These are phyloP conservation scores for Alternaria solani DNA, from an alignment of 2,329 filamentous ascomycete genomes.

Conservation along the genomic window DNA sequence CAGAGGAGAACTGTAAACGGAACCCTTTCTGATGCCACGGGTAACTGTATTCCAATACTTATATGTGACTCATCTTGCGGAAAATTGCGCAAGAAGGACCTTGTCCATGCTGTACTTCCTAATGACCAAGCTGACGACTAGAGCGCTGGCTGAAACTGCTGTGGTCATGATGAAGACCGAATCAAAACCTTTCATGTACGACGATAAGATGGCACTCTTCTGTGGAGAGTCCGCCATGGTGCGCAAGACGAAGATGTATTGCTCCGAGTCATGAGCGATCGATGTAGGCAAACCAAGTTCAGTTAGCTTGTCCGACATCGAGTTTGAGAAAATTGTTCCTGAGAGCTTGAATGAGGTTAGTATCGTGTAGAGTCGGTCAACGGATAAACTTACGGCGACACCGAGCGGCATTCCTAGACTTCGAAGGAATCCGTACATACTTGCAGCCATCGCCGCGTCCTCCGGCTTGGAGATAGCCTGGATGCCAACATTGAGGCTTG, in stretches of 20 bases:
- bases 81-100: slow-evolving; percentile 30
- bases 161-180: slow-evolving; percentile 37
- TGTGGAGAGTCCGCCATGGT: slow-evolving; percentile 24
- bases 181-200: slow-evolving; percentile 39
- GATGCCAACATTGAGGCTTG: slow-evolving; percentile 50
- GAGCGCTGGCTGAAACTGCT: slow-evolving; percentile 31
- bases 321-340: slow-evolving; percentile 53
- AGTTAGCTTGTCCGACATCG: slow-evolving; percentile 44
- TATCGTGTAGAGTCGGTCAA: not conserved
- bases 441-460: slow-evolving; percentile 46
- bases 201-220: slow-evolving; percentile 29
- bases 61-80: slow-evolving; percentile 22
- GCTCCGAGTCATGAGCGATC: slow-evolving; percentile 43
- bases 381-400: slow-evolving; percentile 41
- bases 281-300: slow-evolving; percentile 23
- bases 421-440: slow-evolving; percentile 51
- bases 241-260: slow-evolving; percentile 33
- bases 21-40: not conserved
- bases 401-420: slow-evolving; percentile 57
- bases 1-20: not conserved
- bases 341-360: slow-evolving; percentile 23
- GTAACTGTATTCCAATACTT: not conserved
- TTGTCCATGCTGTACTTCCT: slow-evolving; percentile 44
- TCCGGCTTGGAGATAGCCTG: slow-evolving; percentile 49
- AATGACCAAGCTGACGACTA: slow-evolving; percentile 38